Evolutionary conservation across 805 yeast genomes (phyloP), one percentile per base, ranked within the genome.

Genomic region (Pichia thaimueangensis): DNA sequence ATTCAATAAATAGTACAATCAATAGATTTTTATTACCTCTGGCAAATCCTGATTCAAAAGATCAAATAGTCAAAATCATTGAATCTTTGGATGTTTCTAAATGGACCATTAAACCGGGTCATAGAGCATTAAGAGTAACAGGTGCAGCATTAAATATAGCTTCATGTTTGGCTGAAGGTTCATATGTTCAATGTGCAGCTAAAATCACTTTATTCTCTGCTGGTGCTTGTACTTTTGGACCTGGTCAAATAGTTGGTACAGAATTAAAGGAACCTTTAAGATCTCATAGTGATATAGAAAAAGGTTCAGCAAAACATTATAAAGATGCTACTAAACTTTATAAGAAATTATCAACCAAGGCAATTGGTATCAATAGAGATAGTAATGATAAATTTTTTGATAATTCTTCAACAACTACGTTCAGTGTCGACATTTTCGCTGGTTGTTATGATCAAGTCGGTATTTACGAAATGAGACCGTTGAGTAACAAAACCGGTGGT

Each of bases 381-480:
- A 37, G 51, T 25, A 64, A 63, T 36, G 69, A 64, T 48, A 64
- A 64, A 47, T 58, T 56, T 45, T 55, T 57, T 35, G 69, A 64
- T 47, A 60, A 57, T 24, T 56, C 57, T 31, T 57, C 68, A 16
- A 64, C 67, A 20, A 76, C 78, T 50, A 85, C 87, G 13, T 95
- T 86, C 57, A 77, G 91, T 23, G 80, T 89, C 45, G 96, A 89
- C 63, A 77, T 89, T 37, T 88, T 86, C 65, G 95, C 95, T 24
- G 96, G 97, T 48, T 86, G 96, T 68, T 87, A 86, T 62, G 97
- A 89, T 67, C 97, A 89, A 71, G 82, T 88, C 45, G 97, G 97
- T 60, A 76, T 89, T 70, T 80, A 80, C 55, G 97, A 89, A 68
- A 89, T 89, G 97, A 84, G 87, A 65, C 71, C 81, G 45, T 68